A percentile compares a stretch with the other conserved stretches of the same genome.
Evolutionary conservation across 2,329 filamentous ascomycete genomes (phyloP).

Genomic region (Magnaporthiopsis rhizophila): DNA sequence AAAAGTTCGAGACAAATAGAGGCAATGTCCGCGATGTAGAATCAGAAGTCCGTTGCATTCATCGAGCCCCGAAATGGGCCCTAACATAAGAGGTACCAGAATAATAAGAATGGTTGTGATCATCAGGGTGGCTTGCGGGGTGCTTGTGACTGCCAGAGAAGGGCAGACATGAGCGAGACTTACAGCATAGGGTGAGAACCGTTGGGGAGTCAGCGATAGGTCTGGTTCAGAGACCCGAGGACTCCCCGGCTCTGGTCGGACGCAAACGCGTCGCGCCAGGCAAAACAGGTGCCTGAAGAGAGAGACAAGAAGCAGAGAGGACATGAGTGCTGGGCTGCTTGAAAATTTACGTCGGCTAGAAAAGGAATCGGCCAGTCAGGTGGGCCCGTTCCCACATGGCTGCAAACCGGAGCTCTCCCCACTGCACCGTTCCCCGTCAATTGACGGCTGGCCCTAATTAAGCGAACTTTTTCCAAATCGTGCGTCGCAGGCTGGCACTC

Average conservation of each 20-base stretch:
- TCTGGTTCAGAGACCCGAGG: not conserved
- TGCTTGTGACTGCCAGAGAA: conserved; percentile 1
- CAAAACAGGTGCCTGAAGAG: not conserved
- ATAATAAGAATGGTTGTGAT: conserved; percentile 58
- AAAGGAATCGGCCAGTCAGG: not conserved
- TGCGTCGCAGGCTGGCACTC: not conserved
- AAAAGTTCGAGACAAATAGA: conserved; percentile 1
- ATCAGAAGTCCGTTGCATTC: conserved; percentile 86
- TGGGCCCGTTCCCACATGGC: not conserved
- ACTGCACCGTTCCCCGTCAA: conserved; percentile 8
- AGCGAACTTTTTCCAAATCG: conserved; percentile 30
- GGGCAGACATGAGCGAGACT: not conserved
- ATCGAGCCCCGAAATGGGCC: conserved; percentile 52
- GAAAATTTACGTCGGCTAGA: not conserved
- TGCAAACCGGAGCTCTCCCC: not conserved
- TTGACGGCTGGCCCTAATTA: conserved; percentile 33
- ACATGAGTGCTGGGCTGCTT: too few relatives aligned
- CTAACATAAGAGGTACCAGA: conserved; percentile 99
- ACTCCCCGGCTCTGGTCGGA: not conserved
- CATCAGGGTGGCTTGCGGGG: conserved; percentile 51
- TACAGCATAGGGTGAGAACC: not conserved
- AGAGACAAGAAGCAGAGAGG: not conserved
- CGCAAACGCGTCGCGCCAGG: not conserved
- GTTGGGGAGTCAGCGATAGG: not conserved
- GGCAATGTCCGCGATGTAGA: conserved; percentile 10